Evolutionary conservation across 2,329 filamentous ascomycete species (phyloP).

Genomic region (Huntiella abstrusa): DNA sequence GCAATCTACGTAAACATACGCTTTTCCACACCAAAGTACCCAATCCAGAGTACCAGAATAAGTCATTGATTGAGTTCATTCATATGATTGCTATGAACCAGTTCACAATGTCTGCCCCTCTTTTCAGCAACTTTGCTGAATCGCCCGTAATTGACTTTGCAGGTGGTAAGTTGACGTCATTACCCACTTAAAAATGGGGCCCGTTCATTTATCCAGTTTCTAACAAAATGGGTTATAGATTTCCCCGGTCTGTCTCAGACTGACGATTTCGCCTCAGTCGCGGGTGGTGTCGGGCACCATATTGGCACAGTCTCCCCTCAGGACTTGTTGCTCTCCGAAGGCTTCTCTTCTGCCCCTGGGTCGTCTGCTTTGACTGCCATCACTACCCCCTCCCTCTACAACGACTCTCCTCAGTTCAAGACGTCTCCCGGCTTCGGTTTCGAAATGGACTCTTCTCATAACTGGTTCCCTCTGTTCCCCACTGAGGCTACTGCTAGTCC

Average conservation of each 20-base stretch:
- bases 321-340: constrained; percentile 54
- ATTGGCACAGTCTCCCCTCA: constrained; percentile 65
- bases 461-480: constrained; percentile 62
- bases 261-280: constrained; percentile 26
- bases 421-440: constrained; percentile 59
- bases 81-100: background rate
- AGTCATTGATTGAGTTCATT: too few relatives aligned
- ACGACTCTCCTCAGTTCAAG: constrained; percentile 58
- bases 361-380: constrained; percentile 67
- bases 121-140: constrained; percentile 3
- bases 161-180: constrained; percentile 2
- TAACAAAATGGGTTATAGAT: constrained; percentile 21
- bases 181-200: constrained; percentile 12
- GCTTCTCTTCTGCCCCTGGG: constrained; percentile 53
- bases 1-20: constrained; percentile 19
- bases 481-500: constrained; percentile 17
- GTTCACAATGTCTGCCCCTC: background rate
- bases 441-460: constrained; percentile 34
- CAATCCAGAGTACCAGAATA: too few relatives aligned
- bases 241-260: constrained; percentile 40
- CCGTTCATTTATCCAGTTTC: constrained; percentile 20
- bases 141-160: constrained; percentile 8
- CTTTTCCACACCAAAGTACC: too few relatives aligned
- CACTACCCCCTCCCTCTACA: constrained; percentile 64
- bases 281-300: constrained; percentile 20